Evolutionary conservation across 768 basidiomycete genomes (phyloP).

Genomic region (Pleurotus eryngii): DNA sequence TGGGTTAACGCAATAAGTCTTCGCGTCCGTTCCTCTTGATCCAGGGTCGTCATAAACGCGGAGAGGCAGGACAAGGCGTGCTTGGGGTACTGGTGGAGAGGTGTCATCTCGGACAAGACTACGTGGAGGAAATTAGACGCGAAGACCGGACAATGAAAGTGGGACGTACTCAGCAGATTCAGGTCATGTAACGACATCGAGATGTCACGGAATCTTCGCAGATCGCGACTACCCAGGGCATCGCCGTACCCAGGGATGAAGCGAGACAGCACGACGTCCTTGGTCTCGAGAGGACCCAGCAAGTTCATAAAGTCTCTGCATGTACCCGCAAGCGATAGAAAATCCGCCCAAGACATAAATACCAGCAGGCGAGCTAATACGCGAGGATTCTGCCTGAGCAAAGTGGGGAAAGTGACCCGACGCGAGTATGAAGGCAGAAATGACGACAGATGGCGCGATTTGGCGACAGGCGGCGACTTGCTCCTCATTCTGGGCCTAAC

Average conservation of each 20-base stretch:
- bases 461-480: slow-evolving; percentile 9
- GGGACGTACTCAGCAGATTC: slow-evolving; percentile 58
- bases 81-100: slow-evolving; percentile 69
- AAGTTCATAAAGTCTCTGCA: slow-evolving; percentile 28
- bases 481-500: neutral
- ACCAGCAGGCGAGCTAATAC: slow-evolving; percentile 25
- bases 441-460: slow-evolving; percentile 14
- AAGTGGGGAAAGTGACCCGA: slow-evolving; percentile 8
- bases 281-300: slow-evolving; percentile 24
- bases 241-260: slow-evolving; percentile 58
- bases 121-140: slow-evolving; percentile 5
- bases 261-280: slow-evolving; percentile 39
- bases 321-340: slow-evolving; percentile 35
- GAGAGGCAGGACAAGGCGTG: slow-evolving; percentile 58
- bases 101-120: slow-evolving; percentile 66
- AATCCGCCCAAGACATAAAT: slow-evolving; percentile 36
- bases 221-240: slow-evolving; percentile 39
- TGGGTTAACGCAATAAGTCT: slow-evolving; percentile 48
- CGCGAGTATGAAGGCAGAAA: slow-evolving; percentile 9
- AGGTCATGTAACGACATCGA: slow-evolving; percentile 57
- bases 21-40: slow-evolving; percentile 29
- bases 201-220: slow-evolving; percentile 40
- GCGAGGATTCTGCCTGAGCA: slow-evolving; percentile 14
- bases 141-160: slow-evolving; percentile 2
- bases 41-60: slow-evolving; percentile 25